phyloP scores from a whole-genome alignment of 73 alveolate genomes.

The Paramecium bursaria region DNA sequence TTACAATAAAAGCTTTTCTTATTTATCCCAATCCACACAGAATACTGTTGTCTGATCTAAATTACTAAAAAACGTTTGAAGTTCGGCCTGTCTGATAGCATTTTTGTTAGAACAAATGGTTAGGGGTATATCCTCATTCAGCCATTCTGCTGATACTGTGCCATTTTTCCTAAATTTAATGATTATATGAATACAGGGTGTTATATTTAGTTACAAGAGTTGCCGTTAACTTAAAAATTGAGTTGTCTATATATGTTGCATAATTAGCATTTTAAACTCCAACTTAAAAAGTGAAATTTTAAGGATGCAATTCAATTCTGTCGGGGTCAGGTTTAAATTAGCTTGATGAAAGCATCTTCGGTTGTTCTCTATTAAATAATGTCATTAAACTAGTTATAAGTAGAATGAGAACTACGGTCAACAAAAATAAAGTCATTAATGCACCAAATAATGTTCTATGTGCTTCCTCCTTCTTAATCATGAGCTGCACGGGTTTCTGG shows the following conservation, averaged over 20 bases:
- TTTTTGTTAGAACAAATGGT: background rate
- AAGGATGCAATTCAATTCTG: background rate
- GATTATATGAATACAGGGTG: too few species aligned
- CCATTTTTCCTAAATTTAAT: too few species aligned
- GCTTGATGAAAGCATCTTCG: background rate
- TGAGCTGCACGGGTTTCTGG: background rate
- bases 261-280: conserved; percentile 9
- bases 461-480: conserved; percentile 3
- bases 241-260: conserved; percentile 30
- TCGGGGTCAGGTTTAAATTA: conserved; percentile 24
- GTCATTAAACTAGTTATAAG: too few species aligned
- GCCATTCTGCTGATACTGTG: background rate
- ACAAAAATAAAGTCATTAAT: background rate
- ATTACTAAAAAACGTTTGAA: conserved; percentile 10
- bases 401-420: too few species aligned
- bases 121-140: background rate
- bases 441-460: conserved; percentile 52
- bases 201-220: too few species aligned
- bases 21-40: conserved; percentile 47
- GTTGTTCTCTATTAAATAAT: background rate
- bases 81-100: conserved; percentile 10
- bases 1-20: background rate
- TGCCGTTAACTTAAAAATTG: conserved; percentile 31
- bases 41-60: conserved; percentile 3
- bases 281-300: conserved; percentile 24